Base-by-base conservation (phyloP, 306 rosid species). In the Malus orientalis region DNA sequence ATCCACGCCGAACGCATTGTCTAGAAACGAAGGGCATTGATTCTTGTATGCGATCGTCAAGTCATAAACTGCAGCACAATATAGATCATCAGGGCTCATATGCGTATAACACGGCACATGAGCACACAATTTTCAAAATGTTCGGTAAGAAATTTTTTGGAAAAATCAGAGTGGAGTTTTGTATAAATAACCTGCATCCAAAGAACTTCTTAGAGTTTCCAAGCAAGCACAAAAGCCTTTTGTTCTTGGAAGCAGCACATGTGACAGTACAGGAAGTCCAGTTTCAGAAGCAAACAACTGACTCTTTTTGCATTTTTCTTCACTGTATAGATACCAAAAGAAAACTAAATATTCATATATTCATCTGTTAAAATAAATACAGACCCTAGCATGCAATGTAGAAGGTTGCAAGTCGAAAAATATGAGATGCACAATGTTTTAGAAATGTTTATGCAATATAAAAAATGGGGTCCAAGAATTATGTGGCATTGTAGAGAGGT, bases 141-240 rank as follows among this genome's bases (percentile, higher is more conserved):
- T 59, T n/a, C 25, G 32, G 23, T 2, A 57, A n/a, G 6, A n/a
- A n/a, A 57, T n/a, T 20, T 25, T 8, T 8, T 0, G 55, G 62
- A 57, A 57, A 57, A n/a, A 6, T 5, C 11, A 47, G 71, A 61
- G 33, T 4, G 67, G 44, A 76, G 64, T 45, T 44, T 70, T 13
- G 66, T 18, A 38, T 33, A 60, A 81, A 11, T n/a, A 84, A 96
- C 99, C 98, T 91, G 93, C 97, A 82, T 96, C 93, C 81, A 96
- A 72, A 40, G 98, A 89, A 81, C 70, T 86, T 73, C 88, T 83
- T 18, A 96, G 86, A 78, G 80, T 77, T 87, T 87, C 90, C 86
- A 96, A 79, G 87, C 98, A 91, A 83, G 91, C 89, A 85, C 83
- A 85, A 82, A 96, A 96, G 3, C 99, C 99, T 80, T 81, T 96